Conservation (phyloP, 495 filamentous ascomycete species). For the Aspergillus biplanus region DNA sequence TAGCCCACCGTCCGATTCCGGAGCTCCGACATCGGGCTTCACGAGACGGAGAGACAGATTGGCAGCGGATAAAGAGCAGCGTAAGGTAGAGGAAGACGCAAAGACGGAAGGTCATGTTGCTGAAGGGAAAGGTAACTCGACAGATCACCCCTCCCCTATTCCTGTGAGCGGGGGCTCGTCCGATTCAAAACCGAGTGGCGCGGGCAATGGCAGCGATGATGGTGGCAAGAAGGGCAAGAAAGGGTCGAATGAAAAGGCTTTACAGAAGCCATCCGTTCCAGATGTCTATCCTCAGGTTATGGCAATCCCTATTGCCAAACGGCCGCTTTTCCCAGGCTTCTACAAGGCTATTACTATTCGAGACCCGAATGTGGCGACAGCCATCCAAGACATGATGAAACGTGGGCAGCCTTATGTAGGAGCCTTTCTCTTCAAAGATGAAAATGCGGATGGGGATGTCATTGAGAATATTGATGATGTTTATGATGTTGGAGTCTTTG, state of each 20-base stretch:
- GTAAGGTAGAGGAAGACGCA: slow-evolving; percentile 43
- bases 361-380: slow-evolving; percentile 83
- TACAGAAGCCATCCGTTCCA: slow-evolving; percentile 86
- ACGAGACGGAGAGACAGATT: slow-evolving; percentile 44
- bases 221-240: slow-evolving; percentile 65
- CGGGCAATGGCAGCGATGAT: slow-evolving; percentile 53
- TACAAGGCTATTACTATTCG: slow-evolving; percentile 98
- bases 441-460: slow-evolving; percentile 86
- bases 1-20: slow-evolving; percentile 20
- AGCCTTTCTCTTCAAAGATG: slow-evolving; percentile 95
- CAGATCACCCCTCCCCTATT: slow-evolving; percentile 52
- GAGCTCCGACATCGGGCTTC: slow-evolving; percentile 36
- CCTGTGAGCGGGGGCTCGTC: slow-evolving; percentile 43
- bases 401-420: slow-evolving; percentile 98
- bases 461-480: slow-evolving; percentile 89
- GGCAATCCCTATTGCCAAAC: slow-evolving; percentile 96
- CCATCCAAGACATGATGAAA: slow-evolving; percentile 95
- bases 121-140: slow-evolving; percentile 46
- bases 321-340: slow-evolving; percentile 95
- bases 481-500: slow-evolving; percentile 94
- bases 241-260: slow-evolving; percentile 65
- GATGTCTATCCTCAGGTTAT: slow-evolving; percentile 98
- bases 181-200: slow-evolving; percentile 54
- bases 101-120: slow-evolving; percentile 43
- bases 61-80: slow-evolving; percentile 42